Conservation (phyloP, 176 grass and related monocot genomes). For the Chrysopogon serrulatus region DNA sequence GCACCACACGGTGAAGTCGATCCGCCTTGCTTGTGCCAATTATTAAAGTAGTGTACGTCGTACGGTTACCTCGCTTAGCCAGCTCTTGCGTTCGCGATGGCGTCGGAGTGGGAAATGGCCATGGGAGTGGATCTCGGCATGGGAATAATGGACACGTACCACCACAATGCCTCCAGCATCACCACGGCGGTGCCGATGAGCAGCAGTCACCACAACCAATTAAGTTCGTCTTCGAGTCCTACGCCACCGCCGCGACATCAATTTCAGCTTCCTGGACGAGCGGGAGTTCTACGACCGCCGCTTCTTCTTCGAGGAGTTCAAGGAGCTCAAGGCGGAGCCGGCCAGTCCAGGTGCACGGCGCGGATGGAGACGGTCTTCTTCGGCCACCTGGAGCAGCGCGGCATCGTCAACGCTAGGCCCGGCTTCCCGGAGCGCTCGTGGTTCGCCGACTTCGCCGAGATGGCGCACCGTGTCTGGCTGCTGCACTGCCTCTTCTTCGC, state of each 20-base stretch:
- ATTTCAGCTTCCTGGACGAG: slow-evolving; percentile 57
- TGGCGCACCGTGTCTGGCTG: too few species aligned
- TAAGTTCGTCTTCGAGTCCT: slow-evolving; percentile 84
- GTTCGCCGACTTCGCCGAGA: slow-evolving; percentile 76
- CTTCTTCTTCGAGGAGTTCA: too few species aligned
- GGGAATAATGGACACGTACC: slow-evolving; percentile 48
- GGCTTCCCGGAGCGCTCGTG: slow-evolving; percentile 71
- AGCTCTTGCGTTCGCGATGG: slow-evolving; percentile 33
- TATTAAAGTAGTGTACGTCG: background rate
- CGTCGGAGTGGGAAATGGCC: slow-evolving; percentile 74
- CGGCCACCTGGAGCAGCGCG: slow-evolving; percentile 69
- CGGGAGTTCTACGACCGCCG: too few species aligned
- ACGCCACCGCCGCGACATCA: slow-evolving; percentile 66
- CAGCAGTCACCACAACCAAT: slow-evolving; percentile 16
- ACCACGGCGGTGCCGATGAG: slow-evolving; percentile 31
- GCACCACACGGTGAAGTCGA: slow-evolving; percentile 54
- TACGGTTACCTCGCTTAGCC: background rate
- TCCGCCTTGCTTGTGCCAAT: background rate
- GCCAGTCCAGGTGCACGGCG: slow-evolving; percentile 60
- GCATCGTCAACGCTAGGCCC: slow-evolving; percentile 58
- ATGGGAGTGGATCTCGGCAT: slow-evolving; percentile 62
- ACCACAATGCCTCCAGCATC: slow-evolving; percentile 34
- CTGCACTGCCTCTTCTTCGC: too few species aligned
- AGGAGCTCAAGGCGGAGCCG: too few species aligned
- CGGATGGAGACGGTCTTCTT: slow-evolving; percentile 94